Percentiles rank a stretch among this genome's conserved stretches.
Conservation (phyloP, 495 filamentous ascomycete species). For the Neurospora tetraspora region DNA sequence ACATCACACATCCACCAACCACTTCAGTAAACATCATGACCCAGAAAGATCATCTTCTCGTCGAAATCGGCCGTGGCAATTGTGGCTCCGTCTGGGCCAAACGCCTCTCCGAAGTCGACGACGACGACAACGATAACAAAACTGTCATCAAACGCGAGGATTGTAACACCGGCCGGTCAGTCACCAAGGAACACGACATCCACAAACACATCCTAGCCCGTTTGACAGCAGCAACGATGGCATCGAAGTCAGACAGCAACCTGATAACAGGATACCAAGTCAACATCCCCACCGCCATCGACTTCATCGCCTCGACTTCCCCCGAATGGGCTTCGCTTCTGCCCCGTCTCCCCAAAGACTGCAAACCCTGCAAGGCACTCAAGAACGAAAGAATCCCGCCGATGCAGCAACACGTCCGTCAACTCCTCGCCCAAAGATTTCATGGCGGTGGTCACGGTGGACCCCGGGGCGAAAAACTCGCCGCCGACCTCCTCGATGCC, state of each 20-base stretch:
- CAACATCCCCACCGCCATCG: slow-evolving; percentile 5
- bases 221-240: too few relatives aligned
- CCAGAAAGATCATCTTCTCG: background rate
- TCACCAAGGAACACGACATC: slow-evolving; percentile 5
- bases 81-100: slow-evolving; percentile 11
- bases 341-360: slow-evolving; percentile 6
- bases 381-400: slow-evolving; percentile 32
- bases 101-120: background rate
- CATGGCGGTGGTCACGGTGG: background rate
- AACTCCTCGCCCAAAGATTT: slow-evolving; percentile 7
- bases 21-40: background rate
- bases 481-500: background rate
- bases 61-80: slow-evolving; percentile 2
- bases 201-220: slow-evolving; percentile 5
- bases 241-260: too few relatives aligned
- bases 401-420: slow-evolving; percentile 16
- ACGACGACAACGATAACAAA: background rate
- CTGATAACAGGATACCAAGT: background rate
- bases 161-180: background rate
- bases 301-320: background rate
- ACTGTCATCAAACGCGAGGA: slow-evolving; percentile 10
- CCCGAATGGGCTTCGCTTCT: slow-evolving; percentile 5
- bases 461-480: background rate
- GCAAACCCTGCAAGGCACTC: slow-evolving; percentile 28
- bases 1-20: background rate